A percentile compares a stretch with the other conserved stretches of the same genome.
Evolutionary conservation across 2,329 filamentous ascomycete genomes (phyloP).

Genomic region (Aspergillus melleus): DNA sequence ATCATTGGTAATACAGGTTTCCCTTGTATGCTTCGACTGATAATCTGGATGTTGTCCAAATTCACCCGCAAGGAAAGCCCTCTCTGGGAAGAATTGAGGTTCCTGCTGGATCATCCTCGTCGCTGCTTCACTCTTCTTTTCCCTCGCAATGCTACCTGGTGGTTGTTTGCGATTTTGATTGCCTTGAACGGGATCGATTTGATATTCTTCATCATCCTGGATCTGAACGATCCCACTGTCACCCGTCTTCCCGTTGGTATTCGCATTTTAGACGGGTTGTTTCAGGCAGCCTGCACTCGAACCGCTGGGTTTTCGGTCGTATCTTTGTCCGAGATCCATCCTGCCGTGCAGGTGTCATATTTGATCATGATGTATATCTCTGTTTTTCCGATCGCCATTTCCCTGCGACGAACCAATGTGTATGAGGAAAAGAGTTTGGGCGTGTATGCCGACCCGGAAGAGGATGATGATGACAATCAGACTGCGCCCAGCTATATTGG

Average conservation of each 20-base stretch:
- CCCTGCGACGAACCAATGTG: slow-evolving; percentile 87
- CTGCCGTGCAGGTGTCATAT: slow-evolving; percentile 89
- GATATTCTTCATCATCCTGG: slow-evolving; percentile 87
- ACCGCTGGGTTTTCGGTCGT: slow-evolving; percentile 88
- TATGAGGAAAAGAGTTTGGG: slow-evolving; percentile 80
- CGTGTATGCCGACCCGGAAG: slow-evolving; percentile 65
- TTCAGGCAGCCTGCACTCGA: slow-evolving; percentile 83
- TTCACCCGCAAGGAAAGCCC: slow-evolving; percentile 65
- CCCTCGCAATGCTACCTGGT: slow-evolving; percentile 88
- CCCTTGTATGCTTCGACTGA: slow-evolving; percentile 87
- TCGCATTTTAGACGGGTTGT: slow-evolving; percentile 80
- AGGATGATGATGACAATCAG: slow-evolving; percentile 54
- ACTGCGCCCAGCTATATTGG: slow-evolving; percentile 79
- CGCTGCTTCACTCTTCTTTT: slow-evolving; percentile 96
- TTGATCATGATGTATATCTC: slow-evolving; percentile 99
- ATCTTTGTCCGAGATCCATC: slow-evolving; percentile 73
- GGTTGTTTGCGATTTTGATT: slow-evolving; percentile 85
- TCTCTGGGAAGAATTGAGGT: slow-evolving; percentile 85
- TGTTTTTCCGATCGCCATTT: slow-evolving; percentile 93
- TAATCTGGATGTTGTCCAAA: slow-evolving; percentile 80
- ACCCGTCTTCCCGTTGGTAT: slow-evolving; percentile 68
- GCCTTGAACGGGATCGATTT: slow-evolving; percentile 81
- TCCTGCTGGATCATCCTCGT: slow-evolving; percentile 89
- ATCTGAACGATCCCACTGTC: slow-evolving; percentile 73
- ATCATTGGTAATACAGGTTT: slow-evolving; percentile 95